Evolutionary conservation across 2,329 filamentous ascomycete genomes (phyloP), one percentile per base, ranked within the genome.

Genomic region (Orbilia brochopaga): DNA sequence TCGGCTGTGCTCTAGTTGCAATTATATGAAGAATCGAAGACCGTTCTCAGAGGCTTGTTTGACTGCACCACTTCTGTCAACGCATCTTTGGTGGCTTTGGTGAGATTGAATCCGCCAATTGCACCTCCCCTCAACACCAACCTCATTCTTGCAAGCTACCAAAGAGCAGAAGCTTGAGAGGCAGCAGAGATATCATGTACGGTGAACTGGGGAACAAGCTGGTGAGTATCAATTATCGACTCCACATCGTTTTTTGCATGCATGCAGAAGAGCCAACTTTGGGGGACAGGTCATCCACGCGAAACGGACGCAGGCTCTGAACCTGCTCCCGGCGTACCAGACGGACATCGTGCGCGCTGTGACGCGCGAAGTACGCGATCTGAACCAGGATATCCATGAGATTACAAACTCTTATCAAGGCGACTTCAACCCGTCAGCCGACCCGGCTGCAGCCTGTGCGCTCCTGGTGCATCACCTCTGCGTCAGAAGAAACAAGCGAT

Each of bases 401-500:
- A 86, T 96, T 27, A 85, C 97, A 32, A 89, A 90, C 65, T 90
- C 91, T 0, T 94, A 93, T 79, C 86, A 90, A 74, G 90, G 89
- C 72, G 88, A 88, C 0, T 97, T 97, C 82, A 88, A 96, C 76
- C 93, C 92, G 0, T 86, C 88, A 15, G 85, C 88, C 10, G 88
- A 97, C 77, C 91, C 91, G 50, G 90, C 90, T 8, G 89, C 89
- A 32, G 92, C 93, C 1, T 96, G 91, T 78, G 90, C 91, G 1
- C 83, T 99, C 23, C 86, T 99, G 21, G 92, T 97, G 73, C 90
- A 97, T 79, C 93, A 99, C 79, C 83, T 99, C 10, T 92, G 90
- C 75, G 97, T 97, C 90, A 88, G 94, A 54, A 86, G 94, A 62
- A 96, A 99, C 80, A 99, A 99, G 80, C 88, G 94, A 48, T 99